Evolutionary conservation across 1,139 yeast genomes (phyloP).

Genomic region (Yamadazyma dushanensis): DNA sequence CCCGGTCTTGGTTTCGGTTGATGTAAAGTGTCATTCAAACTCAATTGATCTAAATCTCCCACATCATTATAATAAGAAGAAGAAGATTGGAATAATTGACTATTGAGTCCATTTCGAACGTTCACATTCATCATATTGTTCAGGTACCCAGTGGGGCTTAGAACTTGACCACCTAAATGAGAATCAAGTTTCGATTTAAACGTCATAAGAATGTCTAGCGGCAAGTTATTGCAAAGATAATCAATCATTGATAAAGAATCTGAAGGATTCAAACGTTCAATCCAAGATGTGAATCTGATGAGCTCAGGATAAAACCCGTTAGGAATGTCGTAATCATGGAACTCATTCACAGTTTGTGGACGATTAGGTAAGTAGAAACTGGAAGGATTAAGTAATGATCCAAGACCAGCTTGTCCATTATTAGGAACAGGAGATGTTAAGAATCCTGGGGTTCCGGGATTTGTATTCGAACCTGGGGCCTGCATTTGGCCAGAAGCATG

Average conservation of each 20-base stretch:
- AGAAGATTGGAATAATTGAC: neutral
- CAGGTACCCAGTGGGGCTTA: slow-evolving; percentile 2
- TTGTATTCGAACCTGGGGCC: no score
- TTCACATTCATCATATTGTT: neutral
- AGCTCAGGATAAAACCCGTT: slow-evolving; percentile 40
- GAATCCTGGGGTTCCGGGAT: slow-evolving; percentile 1
- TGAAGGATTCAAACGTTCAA: slow-evolving; percentile 53
- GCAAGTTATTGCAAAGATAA: slow-evolving; percentile 51
- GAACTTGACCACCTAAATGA: slow-evolving; percentile 1
- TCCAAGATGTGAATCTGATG: slow-evolving; percentile 59
- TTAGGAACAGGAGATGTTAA: slow-evolving; percentile 14
- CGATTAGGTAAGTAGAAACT: slow-evolving; percentile 29
- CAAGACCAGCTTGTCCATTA: slow-evolving; percentile 21
- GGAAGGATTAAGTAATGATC: slow-evolving; percentile 18
- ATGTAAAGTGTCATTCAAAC: slow-evolving; percentile 26
- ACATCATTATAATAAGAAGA: slow-evolving; percentile 15
- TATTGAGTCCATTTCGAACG: neutral
- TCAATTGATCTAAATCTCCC: slow-evolving; percentile 32
- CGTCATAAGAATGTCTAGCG: slow-evolving; percentile 47
- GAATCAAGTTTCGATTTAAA: slow-evolving; percentile 42
- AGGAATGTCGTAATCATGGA: slow-evolving; percentile 11
- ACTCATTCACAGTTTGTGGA: slow-evolving; percentile 48
- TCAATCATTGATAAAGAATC: slow-evolving; percentile 63
- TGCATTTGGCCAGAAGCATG: no score
- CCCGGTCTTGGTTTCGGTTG: slow-evolving; percentile 43